Conservation (phyloP, 345 rosid species). For the Iberis pinnata region DNA sequence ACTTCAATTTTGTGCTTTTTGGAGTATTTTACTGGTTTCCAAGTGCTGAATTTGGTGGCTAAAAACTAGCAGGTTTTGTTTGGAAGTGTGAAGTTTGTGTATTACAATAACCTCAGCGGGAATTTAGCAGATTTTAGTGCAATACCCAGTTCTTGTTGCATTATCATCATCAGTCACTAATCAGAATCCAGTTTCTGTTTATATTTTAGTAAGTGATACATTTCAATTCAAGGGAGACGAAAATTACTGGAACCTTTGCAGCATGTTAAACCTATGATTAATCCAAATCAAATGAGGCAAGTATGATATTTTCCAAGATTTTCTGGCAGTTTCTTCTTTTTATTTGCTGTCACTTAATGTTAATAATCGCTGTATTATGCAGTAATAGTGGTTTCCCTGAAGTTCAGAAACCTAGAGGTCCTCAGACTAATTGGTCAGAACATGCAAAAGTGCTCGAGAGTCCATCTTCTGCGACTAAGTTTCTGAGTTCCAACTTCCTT, state of each 20-base stretch:
- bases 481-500: constrained; percentile 56
- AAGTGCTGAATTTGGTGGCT: constrained; percentile 12
- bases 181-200: constrained; percentile 7
- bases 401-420: constrained; percentile 38
- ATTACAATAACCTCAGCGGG: too few species aligned
- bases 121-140: too few species aligned
- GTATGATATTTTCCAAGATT: constrained; percentile 10
- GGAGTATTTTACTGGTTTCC: too few species aligned
- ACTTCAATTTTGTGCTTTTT: constrained; percentile 9
- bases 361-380: constrained; percentile 21
- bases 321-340: constrained; percentile 12
- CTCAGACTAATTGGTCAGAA: constrained; percentile 66
- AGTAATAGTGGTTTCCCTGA: constrained; percentile 36
- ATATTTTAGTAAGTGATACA: neutral
- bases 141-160: constrained; percentile 9
- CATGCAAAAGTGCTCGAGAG: constrained; percentile 43
- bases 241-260: constrained; percentile 12
- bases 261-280: constrained; percentile 34
- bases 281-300: constrained; percentile 32
- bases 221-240: constrained; percentile 12
- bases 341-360: neutral
- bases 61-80: too few species aligned
- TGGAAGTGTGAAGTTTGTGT: too few species aligned
- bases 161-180: constrained; percentile 10
- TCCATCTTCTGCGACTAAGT: constrained; percentile 37